These are phyloP conservation scores for Cladorrhinum samala DNA, from an alignment of 495 filamentous ascomycete species.

Conservation along the genomic window DNA sequence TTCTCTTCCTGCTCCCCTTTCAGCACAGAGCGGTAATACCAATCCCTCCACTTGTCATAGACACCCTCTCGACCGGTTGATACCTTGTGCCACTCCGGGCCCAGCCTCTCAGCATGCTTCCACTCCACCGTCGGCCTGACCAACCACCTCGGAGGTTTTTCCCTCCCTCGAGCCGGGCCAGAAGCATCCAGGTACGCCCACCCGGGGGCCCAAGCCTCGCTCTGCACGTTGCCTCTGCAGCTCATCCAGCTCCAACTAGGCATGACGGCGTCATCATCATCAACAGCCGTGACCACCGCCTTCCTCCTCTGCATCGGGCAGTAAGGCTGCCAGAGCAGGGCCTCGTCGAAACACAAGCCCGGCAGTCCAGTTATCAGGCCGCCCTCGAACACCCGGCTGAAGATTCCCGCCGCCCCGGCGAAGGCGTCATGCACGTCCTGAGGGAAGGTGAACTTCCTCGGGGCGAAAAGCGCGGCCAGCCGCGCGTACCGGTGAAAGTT, in stretches of 20 bases:
- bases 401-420: slow-evolving; percentile 6
- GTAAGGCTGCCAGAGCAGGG: slow-evolving; percentile 17
- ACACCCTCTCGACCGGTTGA: background rate
- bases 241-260: slow-evolving; percentile 23
- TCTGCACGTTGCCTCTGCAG: slow-evolving; percentile 15
- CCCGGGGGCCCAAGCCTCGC: slow-evolving; percentile 11
- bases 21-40: background rate
- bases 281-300: background rate
- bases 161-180: background rate
- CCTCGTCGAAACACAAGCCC: background rate
- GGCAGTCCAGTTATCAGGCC: slow-evolving; percentile 19
- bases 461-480: slow-evolving; percentile 7
- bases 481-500: slow-evolving; percentile 17
- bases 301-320: slow-evolving; percentile 6
- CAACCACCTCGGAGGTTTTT: no score
- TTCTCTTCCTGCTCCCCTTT: background rate
- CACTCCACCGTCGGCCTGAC: slow-evolving; percentile 14
- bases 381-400: slow-evolving; percentile 1
- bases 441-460: slow-evolving; percentile 6
- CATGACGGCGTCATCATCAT: background rate
- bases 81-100: background rate
- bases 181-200: slow-evolving; percentile 4
- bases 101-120: slow-evolving; percentile 4
- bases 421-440: slow-evolving; percentile 19
- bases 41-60: background rate